Evolutionary conservation across 257 asterid species (phyloP).

Genomic region (Solanum lycopersicoides): DNA sequence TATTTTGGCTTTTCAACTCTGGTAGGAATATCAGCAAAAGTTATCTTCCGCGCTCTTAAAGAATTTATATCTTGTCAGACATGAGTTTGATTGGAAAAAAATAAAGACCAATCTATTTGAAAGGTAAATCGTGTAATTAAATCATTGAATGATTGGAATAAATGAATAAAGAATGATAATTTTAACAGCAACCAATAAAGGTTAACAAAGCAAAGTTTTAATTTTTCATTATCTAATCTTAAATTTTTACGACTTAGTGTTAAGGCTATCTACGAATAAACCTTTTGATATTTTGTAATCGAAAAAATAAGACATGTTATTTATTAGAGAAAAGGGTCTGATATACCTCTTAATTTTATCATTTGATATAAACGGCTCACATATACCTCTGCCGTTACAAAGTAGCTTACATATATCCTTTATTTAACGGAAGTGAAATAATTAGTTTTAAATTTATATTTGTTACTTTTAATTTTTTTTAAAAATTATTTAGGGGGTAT

Average conservation of each 20-base stretch:
- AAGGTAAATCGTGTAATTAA: background rate
- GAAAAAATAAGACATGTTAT: background rate
- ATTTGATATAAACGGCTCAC: too few species aligned
- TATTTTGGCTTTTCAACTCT: background rate
- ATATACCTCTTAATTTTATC: too few species aligned
- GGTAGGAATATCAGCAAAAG: background rate
- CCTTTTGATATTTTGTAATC: background rate
- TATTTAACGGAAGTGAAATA: too few species aligned
- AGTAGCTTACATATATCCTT: too few species aligned
- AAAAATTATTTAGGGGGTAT: too few species aligned
- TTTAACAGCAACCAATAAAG: background rate
- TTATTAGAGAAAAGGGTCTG: too few species aligned
- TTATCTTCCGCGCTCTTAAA: too few species aligned
- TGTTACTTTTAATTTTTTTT: too few species aligned
- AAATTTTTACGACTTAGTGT: background rate
- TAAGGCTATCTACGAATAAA: background rate
- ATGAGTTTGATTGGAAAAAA: background rate
- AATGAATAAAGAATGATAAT: background rate
- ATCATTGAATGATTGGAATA: background rate
- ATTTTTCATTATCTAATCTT: background rate
- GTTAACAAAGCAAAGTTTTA: background rate
- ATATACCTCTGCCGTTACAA: too few species aligned
- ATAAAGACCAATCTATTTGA: too few species aligned
- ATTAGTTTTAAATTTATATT: too few species aligned
- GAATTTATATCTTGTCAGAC: too few species aligned